Evolutionary conservation across 2,329 filamentous ascomycete species (phyloP), one percentile per base, ranked within the genome.

Genomic region (Penicillium fuscoglaucum): DNA sequence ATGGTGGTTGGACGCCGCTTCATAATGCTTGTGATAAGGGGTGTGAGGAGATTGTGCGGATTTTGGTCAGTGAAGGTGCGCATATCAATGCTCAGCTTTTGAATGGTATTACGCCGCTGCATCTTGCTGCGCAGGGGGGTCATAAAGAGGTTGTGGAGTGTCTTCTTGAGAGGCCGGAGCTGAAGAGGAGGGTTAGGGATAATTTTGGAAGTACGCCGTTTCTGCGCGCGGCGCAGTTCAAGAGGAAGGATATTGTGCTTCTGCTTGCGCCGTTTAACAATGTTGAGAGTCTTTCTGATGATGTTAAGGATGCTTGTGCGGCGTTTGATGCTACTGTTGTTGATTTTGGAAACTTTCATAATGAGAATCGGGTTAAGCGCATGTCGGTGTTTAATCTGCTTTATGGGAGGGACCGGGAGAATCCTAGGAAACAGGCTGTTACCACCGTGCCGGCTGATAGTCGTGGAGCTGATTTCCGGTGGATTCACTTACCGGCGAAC

Each of bases 401-500:
- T 9, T 84, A 84, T 62, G 81, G 79, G 6, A 78, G 78, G 66
- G 79, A 82, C 51, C 59, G 74, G 5, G 75, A 80, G 57, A 78
- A 76, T 47, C 69, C 69, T 10, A 70, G 76, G 35, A 80, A 79
- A 60, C 80, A 81, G 24, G 78, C 72, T 15, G 73, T 83, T n/a
- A 75, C 76, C 0, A 81, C 80, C 0, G 60, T 79, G 24, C 77
- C 79, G 1, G 77, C 75, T 47, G 76, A 80, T 51, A 77, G 78
- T 57, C 79, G 80, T 61, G 74, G 75, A 41, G 79, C 79, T 5
- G 74, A 79, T 43, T 83, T 83, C 52, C 74, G 80, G 21, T 83
- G 81, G 81, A 82, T 83, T 50, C 81, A 83, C 70, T 70, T 83
- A 6, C 81, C 81, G 6, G 80, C 80, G 3, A 83, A 83, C 61